Conservation (phyloP, 139 green algal genomes). For the Bryopsis sp. region DNA sequence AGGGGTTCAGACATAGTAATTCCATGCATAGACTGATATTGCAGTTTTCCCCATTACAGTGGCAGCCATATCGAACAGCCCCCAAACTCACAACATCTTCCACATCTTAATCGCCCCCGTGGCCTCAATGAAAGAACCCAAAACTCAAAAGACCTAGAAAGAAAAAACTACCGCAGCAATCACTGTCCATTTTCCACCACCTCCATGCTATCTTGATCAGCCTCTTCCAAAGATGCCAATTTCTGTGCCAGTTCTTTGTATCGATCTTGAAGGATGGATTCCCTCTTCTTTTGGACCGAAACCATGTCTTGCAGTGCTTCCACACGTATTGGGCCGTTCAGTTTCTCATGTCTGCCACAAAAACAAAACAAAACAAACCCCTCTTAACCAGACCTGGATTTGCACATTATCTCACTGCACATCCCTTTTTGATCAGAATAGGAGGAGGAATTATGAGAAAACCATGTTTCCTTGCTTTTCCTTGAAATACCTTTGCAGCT, state of each 20-base stretch:
- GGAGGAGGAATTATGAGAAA: background rate
- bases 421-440: background rate
- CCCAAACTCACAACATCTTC: no score
- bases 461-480: slow-evolving; percentile 16
- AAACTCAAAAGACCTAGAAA: no score
- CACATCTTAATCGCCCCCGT: no score
- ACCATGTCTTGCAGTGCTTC: slow-evolving; percentile 52
- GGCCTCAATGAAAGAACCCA: no score
- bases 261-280: slow-evolving; percentile 56
- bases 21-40: no score
- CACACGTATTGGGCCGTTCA: background rate
- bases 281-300: slow-evolving; percentile 34
- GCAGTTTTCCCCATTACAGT: no score
- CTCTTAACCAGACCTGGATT: background rate
- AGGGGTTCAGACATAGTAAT: no score
- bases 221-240: background rate
- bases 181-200: no score
- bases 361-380: background rate
- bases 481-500: background rate
- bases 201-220: background rate
- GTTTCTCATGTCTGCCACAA: background rate
- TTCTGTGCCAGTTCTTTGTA: slow-evolving; percentile 34
- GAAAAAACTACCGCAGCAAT: no score
- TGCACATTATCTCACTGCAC: no score
- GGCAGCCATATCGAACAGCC: no score